Conservation (phyloP, 2,329 filamentous ascomycete species). For the Phyllosticta paracitricarpa region DNA sequence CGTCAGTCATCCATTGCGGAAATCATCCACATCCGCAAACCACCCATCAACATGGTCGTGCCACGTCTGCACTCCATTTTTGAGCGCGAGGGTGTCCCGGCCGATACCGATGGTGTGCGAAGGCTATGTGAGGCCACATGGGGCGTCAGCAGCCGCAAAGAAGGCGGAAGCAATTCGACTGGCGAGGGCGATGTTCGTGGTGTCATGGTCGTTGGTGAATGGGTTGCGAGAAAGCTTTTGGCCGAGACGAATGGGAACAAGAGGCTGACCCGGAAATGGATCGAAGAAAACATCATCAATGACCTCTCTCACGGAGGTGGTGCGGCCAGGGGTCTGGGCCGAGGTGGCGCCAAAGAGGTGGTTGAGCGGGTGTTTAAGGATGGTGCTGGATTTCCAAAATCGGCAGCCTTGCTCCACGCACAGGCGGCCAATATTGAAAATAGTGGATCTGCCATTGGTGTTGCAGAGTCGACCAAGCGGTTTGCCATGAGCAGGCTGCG, state of each 20-base stretch:
- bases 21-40: conserved; percentile 83
- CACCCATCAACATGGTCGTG: conserved; percentile 76
- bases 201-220: conserved; percentile 78
- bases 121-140: conserved; percentile 75
- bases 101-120: conserved; percentile 80
- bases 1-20: conserved; percentile 80
- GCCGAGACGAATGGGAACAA: conserved; percentile 30
- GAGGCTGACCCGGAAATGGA: conserved; percentile 62
- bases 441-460: conserved; percentile 47
- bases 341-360: conserved; percentile 64
- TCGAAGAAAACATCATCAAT: conserved; percentile 60
- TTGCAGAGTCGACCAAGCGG: conserved; percentile 63
- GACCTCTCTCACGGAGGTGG: conserved; percentile 62
- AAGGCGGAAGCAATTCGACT: conserved; percentile 45
- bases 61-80: conserved; percentile 74
- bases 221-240: conserved; percentile 66
- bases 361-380: conserved; percentile 70
- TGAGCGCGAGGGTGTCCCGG: conserved; percentile 76
- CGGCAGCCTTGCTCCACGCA: conserved; percentile 30
- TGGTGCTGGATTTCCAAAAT: conserved; percentile 65
- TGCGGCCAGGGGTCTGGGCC: conserved; percentile 59
- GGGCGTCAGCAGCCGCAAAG: conserved; percentile 65
- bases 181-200: conserved; percentile 69
- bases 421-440: conserved; percentile 28
- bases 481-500: conserved; percentile 60